Percentiles rank a stretch among this genome's conserved stretches.
phyloP scores from a whole-genome alignment of 2,329 filamentous ascomycete genomes.

The Aspergillus floridensis region DNA sequence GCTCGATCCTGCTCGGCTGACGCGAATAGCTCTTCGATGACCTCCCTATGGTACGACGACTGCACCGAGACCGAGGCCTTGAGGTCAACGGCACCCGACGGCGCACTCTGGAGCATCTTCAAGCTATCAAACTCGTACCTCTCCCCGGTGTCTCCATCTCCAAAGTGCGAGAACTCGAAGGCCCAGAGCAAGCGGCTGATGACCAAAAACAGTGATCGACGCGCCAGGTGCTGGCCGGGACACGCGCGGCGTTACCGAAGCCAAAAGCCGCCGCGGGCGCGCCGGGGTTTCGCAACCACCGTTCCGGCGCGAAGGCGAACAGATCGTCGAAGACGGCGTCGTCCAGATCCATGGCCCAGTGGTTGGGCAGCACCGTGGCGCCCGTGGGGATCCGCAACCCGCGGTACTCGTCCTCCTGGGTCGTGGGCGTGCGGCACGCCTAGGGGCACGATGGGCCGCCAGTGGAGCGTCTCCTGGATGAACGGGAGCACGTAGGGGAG shows the following conservation, averaged over 20 bases:
- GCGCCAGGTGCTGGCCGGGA: background rate
- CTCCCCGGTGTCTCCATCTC: no score
- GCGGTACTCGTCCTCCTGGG: conserved; percentile 48
- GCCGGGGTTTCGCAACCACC: background rate
- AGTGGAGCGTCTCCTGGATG: conserved; percentile 30
- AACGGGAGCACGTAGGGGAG: conserved; percentile 30
- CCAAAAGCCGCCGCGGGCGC: background rate
- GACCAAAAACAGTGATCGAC: background rate
- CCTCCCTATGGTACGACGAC: no score
- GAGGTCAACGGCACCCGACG: no score
- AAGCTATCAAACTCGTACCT: no score
- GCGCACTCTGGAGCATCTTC: no score
- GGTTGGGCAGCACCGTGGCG: conserved; percentile 45
- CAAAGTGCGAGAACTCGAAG: no score
- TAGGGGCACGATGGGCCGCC: conserved; percentile 38
- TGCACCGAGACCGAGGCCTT: no score
- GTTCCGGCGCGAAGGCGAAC: background rate
- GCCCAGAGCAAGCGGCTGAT: conserved; percentile 1
- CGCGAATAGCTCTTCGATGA: no score
- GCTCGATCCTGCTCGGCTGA: no score
- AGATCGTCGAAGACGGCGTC: background rate
- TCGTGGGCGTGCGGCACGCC: conserved; percentile 47
- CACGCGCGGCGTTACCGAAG: background rate
- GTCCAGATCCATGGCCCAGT: conserved; percentile 28
- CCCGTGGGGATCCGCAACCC: conserved; percentile 52